These are phyloP conservation scores for Rutstroemia sp. DNA, from an alignment of 2,329 filamentous ascomycete species.

Conservation along the genomic window DNA sequence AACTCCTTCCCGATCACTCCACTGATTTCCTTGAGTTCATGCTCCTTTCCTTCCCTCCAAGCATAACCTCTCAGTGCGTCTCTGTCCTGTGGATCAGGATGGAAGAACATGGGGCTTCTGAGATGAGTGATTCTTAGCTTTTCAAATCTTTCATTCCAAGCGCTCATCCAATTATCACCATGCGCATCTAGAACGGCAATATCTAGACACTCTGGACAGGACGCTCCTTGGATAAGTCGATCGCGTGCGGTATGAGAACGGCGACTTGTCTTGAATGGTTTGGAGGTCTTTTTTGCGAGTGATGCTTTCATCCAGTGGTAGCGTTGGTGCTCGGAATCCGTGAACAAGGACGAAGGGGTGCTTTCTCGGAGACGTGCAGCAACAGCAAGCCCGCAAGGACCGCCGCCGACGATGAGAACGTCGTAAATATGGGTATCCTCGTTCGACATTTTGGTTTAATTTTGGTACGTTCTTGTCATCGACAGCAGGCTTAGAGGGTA, in stretches of 20 bases:
- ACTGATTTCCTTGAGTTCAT: slow-evolving; percentile 61
- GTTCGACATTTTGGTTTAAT: slow-evolving; percentile 1
- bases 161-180: slow-evolving; percentile 56
- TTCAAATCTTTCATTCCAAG: slow-evolving; percentile 64
- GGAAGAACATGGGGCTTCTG: slow-evolving; percentile 76
- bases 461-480: background rate
- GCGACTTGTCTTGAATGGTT: slow-evolving; percentile 25
- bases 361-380: slow-evolving; percentile 65
- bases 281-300: slow-evolving; percentile 43
- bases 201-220: slow-evolving; percentile 14
- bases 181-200: slow-evolving; percentile 63
- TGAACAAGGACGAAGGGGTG: slow-evolving; percentile 72
- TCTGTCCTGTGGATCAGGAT: slow-evolving; percentile 67
- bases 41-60: slow-evolving; percentile 47
- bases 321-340: slow-evolving; percentile 71
- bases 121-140: slow-evolving; percentile 64
- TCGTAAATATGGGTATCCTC: slow-evolving; percentile 41
- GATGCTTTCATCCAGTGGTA: slow-evolving; percentile 63
- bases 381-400: slow-evolving; percentile 67
- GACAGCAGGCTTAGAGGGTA: background rate
- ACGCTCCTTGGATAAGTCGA: slow-evolving; percentile 21
- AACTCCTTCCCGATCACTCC: slow-evolving; percentile 73
- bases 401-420: slow-evolving; percentile 56
- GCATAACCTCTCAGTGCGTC: slow-evolving; percentile 67
- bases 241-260: slow-evolving; percentile 31